phyloP scores from a whole-genome alignment of 192 early-diverging fungal genomes.

The Phycomyces nitens region DNA sequence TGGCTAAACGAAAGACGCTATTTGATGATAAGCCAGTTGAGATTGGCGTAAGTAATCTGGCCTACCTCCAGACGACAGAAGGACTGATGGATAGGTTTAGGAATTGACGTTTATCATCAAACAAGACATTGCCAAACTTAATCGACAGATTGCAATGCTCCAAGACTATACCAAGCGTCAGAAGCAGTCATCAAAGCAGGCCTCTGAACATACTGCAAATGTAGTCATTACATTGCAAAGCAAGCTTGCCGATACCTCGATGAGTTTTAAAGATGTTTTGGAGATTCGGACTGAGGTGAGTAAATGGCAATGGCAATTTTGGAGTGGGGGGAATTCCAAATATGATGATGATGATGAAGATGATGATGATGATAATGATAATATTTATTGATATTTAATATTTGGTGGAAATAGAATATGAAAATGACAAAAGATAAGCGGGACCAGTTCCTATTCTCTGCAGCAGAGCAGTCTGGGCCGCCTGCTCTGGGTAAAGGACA shows the following conservation, averaged over 20 bases:
- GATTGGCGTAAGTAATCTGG: conserved; percentile 64
- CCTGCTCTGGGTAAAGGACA: conserved; percentile 24
- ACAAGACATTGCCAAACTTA: conserved; percentile 92
- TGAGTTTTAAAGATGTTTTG: conserved; percentile 92
- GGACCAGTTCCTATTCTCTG: conserved; percentile 83
- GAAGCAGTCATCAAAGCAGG: conserved; percentile 56
- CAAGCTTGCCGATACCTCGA: conserved; percentile 84
- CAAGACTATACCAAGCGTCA: conserved; percentile 63
- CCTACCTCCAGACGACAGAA: background rate
- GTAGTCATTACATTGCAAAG: conserved; percentile 93
- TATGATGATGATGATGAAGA: background rate
- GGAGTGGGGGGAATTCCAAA: too few relatives aligned
- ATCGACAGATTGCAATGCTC: conserved; percentile 88
- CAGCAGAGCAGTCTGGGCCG: conserved; percentile 35
- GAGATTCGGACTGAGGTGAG: conserved; percentile 81
- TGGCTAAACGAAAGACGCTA: conserved; percentile 94
- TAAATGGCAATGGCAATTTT: background rate
- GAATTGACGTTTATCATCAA: conserved; percentile 93
- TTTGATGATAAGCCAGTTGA: conserved; percentile 97
- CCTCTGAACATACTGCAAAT: conserved; percentile 85
- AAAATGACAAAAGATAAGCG: conserved; percentile 84
- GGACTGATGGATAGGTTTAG: conserved; percentile 27
- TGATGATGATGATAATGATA: too few relatives aligned
- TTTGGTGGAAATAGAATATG: conserved; percentile 66
- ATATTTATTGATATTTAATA: conserved; percentile 2